Conservation (phyloP, 768 basidiomycete species). For the Phanerodontia chrysosporium region DNA sequence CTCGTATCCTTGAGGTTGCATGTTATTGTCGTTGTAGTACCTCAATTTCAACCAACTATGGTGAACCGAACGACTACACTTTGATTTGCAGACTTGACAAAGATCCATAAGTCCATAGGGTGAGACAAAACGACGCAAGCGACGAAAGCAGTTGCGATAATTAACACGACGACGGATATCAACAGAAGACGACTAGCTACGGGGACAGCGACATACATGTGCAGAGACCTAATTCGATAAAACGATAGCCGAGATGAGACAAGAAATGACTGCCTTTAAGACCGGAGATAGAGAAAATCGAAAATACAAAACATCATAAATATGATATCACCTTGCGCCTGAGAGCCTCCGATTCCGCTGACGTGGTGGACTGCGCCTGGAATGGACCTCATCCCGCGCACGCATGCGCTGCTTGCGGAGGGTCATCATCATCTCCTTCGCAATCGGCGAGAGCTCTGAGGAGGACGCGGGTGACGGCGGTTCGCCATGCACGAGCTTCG, state of each 20-base stretch:
- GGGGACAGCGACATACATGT: background rate
- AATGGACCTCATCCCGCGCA: conserved; percentile 12
- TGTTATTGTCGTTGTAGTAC: background rate
- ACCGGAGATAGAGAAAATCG: background rate
- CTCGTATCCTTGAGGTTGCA: background rate
- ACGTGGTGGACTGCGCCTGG: background rate
- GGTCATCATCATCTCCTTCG: conserved; percentile 63
- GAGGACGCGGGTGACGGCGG: conserved; percentile 65
- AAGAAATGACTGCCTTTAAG: background rate
- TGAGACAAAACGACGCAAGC: background rate
- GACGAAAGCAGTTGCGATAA: background rate
- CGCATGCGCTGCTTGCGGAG: conserved; percentile 39
- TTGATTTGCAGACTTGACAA: background rate
- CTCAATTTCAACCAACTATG: background rate
- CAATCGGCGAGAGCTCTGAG: conserved; percentile 68
- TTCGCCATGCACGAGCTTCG: conserved; percentile 18
- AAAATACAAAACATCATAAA: background rate
- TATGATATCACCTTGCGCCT: background rate
- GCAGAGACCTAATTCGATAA: background rate
- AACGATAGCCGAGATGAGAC: background rate
- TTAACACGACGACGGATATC: background rate
- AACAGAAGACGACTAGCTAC: background rate
- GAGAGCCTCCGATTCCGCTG: background rate
- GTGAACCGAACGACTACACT: background rate
- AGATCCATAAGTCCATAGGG: background rate